Evolutionary conservation across 2,329 filamentous ascomycete genomes (phyloP).

Genomic region (Calonectria hawksworthii): DNA sequence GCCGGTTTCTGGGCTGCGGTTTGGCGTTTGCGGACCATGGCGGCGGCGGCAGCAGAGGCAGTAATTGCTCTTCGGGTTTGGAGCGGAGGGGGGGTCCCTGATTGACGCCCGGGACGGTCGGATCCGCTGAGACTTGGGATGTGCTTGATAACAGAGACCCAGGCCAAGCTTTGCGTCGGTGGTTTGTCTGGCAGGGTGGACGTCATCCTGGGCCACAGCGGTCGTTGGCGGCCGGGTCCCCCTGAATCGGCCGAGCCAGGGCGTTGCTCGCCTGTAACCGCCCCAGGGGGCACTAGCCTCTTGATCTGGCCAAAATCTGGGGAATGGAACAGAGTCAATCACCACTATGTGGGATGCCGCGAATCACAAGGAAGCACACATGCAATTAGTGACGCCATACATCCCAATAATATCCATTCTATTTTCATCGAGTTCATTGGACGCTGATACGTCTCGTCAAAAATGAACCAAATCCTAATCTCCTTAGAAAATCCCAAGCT

Average conservation of each 20-base stretch:
- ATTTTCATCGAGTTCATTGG: not conserved
- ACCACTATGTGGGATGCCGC: not conserved
- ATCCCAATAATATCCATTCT: constrained; percentile 1
- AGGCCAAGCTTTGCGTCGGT: not conserved
- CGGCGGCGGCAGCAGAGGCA: not conserved
- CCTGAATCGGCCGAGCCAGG: constrained; percentile 26
- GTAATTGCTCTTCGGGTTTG: not conserved
- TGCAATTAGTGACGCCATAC: not conserved
- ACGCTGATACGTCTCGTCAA: not conserved
- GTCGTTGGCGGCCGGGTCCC: constrained; percentile 7
- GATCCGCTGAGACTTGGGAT: not conserved
- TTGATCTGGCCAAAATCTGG: constrained; percentile 30
- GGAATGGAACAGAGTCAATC: constrained; percentile 21
- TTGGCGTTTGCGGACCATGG: constrained; percentile 50
- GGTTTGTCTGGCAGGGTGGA: not conserved
- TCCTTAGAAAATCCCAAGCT: not conserved
- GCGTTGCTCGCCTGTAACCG: not conserved
- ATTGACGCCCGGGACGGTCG: constrained; percentile 1
- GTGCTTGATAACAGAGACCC: not conserved
- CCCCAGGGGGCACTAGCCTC: constrained; percentile 13
- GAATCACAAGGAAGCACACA: not conserved
- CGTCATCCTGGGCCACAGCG: not conserved
- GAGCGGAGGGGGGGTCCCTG: constrained; percentile 9
- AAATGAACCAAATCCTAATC: not conserved
- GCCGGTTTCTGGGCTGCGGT: constrained; percentile 27